Percentiles rank a stretch among this genome's conserved stretches.
phyloP scores from a whole-genome alignment of 2,329 filamentous ascomycete species.

The Calonectria fujianensis region DNA sequence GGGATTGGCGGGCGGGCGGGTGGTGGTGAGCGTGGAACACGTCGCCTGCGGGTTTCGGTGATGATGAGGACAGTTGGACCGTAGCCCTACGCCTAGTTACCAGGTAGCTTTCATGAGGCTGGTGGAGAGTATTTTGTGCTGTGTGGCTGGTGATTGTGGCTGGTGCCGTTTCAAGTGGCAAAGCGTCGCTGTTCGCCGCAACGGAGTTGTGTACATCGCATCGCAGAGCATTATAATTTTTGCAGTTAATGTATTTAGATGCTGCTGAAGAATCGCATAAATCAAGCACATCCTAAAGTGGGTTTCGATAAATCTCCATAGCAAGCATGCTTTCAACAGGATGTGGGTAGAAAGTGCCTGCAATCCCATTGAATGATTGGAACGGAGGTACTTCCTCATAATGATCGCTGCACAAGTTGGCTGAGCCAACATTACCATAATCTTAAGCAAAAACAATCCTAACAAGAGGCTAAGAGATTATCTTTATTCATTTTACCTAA shows the following conservation, averaged over 20 bases:
- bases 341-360: neutral
- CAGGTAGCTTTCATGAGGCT: slow-evolving; percentile 36
- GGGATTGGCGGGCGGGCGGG: neutral
- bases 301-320: neutral
- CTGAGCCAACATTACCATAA: no score
- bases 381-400: no score
- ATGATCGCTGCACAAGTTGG: no score
- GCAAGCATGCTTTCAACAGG: neutral
- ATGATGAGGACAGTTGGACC: slow-evolving; percentile 43
- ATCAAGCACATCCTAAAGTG: neutral
- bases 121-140: slow-evolving; percentile 25
- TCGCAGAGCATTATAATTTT: neutral
- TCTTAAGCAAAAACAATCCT: no score
- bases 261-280: neutral
- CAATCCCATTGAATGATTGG: no score
- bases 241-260: neutral
- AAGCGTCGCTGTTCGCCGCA: neutral
- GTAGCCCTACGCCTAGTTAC: slow-evolving; percentile 27
- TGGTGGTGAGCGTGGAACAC: slow-evolving; percentile 13
- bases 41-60: slow-evolving; percentile 14
- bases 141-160: slow-evolving; percentile 37
- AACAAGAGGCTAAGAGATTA: no score
- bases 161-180: slow-evolving; percentile 7
- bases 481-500: no score
- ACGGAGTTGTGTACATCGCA: neutral